Base-by-base conservation (phyloP, 2,329 filamentous ascomycete genomes). In the Fusarium solani-melongenae region DNA sequence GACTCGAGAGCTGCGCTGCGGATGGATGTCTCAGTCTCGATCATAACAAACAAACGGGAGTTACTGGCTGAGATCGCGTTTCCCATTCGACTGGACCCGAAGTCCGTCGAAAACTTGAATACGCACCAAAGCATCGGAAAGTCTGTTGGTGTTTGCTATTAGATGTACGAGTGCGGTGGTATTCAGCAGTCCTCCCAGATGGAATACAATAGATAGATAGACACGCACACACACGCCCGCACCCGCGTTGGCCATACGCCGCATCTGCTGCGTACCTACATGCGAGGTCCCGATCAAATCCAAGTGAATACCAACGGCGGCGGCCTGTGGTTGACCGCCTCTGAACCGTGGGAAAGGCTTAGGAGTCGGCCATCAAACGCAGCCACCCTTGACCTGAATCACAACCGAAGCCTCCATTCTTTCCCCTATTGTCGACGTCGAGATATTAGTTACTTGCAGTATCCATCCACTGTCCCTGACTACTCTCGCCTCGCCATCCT, bases 21-120 rank as follows among this genome's bases (percentile, higher is more conserved):
- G 10, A 29, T 31, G 49, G 60, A 67, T 77, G 75, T 77, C 75
- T 77, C 75, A 73, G 71, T 67, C 60, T 75, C 71, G 56, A 76
- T 75, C 75, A 77, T 71, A 77, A 77, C 71, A 77, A 74, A 73
- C 68, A 57, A 64, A 72, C 41, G 31, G 31, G 46, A 65, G 58
- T 36, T 53, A 68, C 62, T 72, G 70, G 67, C 24, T 57, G 65
- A 70, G 56, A 67, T 63, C 73, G 75, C 71, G 75, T 77, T 67
- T 66, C 24, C 44, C 58, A 46, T 51, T 29, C 55, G 44, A 41
- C 51, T 53, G 41, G 44, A 31, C 55, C 60, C 60, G 20, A 68
- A 56, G 62, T 60, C 68, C 66, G 69, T 75, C 55, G 49, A 61
- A 33, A 44, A 63, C 71, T 62, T 41, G 49, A 49, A 31, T 62